These are phyloP conservation scores for Linaria vulgaris DNA, from an alignment of 257 asterid genomes.

Conservation along the genomic window DNA sequence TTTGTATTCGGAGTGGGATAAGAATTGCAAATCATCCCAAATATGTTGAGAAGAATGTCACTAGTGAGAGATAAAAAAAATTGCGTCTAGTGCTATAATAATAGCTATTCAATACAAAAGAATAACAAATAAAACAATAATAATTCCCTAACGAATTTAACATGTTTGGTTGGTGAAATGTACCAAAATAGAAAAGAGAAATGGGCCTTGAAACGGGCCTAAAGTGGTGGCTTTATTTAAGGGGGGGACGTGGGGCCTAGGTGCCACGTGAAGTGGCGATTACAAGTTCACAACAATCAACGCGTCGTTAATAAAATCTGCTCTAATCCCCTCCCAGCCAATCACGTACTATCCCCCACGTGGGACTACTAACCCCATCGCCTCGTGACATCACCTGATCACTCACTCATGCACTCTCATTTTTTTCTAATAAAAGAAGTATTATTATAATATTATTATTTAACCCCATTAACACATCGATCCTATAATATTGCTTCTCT, in stretches of 20 bases:
- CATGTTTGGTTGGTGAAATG: too few relatives aligned
- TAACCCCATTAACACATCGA: neutral
- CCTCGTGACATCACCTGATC: constrained; percentile 29
- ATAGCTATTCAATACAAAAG: too few relatives aligned
- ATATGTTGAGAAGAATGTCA: too few relatives aligned
- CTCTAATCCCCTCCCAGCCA: constrained; percentile 75
- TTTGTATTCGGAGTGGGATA: too few relatives aligned
- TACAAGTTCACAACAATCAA: constrained; percentile 16
- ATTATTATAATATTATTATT: neutral
- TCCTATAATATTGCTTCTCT: neutral
- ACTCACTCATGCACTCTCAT: constrained; percentile 6
- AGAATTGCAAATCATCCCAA: too few relatives aligned
- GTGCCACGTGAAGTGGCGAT: constrained; percentile 38
- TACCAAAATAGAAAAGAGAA: neutral
- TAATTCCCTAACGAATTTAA: too few relatives aligned
- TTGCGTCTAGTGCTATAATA: too few relatives aligned
- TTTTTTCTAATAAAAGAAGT: neutral
- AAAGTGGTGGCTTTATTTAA: neutral
- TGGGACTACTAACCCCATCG: constrained; percentile 53
- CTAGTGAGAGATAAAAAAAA: too few relatives aligned
- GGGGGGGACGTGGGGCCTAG: constrained; percentile 16
- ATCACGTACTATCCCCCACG: constrained; percentile 64
- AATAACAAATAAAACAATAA: too few relatives aligned
- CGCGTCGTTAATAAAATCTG: constrained; percentile 37
- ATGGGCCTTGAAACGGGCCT: constrained; percentile 25